Conservation (phyloP, 331 rosid species). For the Malus hybrid region DNA sequence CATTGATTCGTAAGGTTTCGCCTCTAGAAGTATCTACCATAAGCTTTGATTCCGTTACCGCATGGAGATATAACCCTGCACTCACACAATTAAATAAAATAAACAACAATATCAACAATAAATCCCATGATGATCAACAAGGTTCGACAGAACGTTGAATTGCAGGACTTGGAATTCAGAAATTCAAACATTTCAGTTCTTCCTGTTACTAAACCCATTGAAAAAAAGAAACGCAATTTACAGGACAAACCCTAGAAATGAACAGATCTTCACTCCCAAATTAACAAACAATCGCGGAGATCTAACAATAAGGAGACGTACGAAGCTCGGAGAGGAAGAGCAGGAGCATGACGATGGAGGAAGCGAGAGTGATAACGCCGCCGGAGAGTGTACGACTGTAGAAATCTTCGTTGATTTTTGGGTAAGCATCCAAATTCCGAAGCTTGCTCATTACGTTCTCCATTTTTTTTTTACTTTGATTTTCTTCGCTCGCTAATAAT, state of each 20-base stretch:
- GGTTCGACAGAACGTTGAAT: not conserved
- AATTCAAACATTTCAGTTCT: not conserved
- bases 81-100: constrained; percentile 1
- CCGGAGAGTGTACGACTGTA: constrained; percentile 94
- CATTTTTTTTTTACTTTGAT: constrained; percentile 25
- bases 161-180: not conserved
- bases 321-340: constrained; percentile 92
- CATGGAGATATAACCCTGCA: constrained; percentile 71
- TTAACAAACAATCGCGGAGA: not conserved
- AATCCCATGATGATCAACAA: not conserved
- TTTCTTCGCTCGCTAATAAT: not conserved
- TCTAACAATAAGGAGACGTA: constrained; percentile 15
- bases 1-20: constrained; percentile 88
- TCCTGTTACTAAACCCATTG: not conserved
- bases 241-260: constrained; percentile 3
- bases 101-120: not conserved
- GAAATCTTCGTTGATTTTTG: constrained; percentile 93
- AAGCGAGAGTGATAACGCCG: constrained; percentile 76
- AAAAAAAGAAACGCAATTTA: not conserved
- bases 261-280: not conserved
- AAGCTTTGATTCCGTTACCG: constrained; percentile 73
- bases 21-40: constrained; percentile 92
- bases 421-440: constrained; percentile 83
- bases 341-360: constrained; percentile 73
- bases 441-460: constrained; percentile 63